A percentile compares a stretch with the other conserved stretches of the same genome.
These are phyloP conservation scores for Groenewaldozyma sp. DNA, from an alignment of 1,139 yeast species.

Conservation along the genomic window DNA sequence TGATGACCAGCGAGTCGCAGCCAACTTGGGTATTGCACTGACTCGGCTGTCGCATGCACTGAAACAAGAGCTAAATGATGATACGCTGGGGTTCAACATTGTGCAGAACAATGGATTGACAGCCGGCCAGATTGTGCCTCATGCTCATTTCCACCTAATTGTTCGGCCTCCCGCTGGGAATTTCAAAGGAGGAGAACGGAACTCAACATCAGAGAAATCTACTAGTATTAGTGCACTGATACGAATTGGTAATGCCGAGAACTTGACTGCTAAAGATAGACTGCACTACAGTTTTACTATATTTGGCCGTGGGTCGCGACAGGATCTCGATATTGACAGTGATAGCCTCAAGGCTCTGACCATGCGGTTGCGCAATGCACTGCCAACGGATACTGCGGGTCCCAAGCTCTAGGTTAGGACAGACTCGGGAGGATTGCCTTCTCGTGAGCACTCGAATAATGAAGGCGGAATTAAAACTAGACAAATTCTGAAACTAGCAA, in stretches of 20 bases:
- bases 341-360: too few relatives aligned
- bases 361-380: too few relatives aligned
- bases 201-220: too few relatives aligned
- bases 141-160: constrained; percentile 70
- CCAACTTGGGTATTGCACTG: constrained; percentile 65
- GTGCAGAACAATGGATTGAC: constrained; percentile 80
- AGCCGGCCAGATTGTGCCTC: constrained; percentile 84
- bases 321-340: neutral
- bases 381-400: too few relatives aligned
- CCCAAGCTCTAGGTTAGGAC: too few relatives aligned
- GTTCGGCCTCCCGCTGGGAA: constrained; percentile 16
- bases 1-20: constrained; percentile 48
- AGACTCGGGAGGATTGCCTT: too few relatives aligned
- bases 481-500: too few relatives aligned
- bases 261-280: neutral
- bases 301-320: constrained; percentile 25
- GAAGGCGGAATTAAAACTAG: too few relatives aligned
- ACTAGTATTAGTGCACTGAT: too few relatives aligned
- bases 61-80: constrained; percentile 26
- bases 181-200: too few relatives aligned
- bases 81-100: constrained; percentile 66
- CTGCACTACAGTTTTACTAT: constrained; percentile 20
- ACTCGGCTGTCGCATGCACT: constrained; percentile 49
- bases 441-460: too few relatives aligned
- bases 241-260: too few relatives aligned